These are phyloP conservation scores for Cryoendolithus antarcticus DNA, from an alignment of 2,329 filamentous ascomycete species.

Conservation along the genomic window DNA sequence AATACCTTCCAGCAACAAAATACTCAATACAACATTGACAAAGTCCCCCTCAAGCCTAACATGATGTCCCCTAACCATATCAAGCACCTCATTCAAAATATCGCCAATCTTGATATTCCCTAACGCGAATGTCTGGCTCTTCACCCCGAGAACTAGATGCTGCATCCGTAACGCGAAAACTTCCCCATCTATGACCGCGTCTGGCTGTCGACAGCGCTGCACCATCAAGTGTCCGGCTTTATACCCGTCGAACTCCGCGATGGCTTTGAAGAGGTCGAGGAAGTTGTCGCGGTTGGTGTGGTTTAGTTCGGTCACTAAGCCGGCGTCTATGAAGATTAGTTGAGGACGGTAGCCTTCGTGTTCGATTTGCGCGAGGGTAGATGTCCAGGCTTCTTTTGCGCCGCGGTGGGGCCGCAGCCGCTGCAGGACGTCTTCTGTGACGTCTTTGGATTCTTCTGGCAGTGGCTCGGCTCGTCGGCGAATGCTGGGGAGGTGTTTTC, in stretches of 20 bases:
- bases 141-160: constrained; percentile 82
- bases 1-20: constrained; percentile 86
- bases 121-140: constrained; percentile 78
- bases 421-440: constrained; percentile 75
- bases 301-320: constrained; percentile 88
- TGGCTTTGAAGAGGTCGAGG: constrained; percentile 84
- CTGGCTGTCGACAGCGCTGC: constrained; percentile 82
- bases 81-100: constrained; percentile 76
- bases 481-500: constrained; percentile 9
- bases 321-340: constrained; percentile 93
- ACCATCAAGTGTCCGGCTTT: constrained; percentile 93
- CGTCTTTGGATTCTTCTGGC: constrained; percentile 48
- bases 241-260: constrained; percentile 95
- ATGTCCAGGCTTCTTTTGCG: constrained; percentile 54
- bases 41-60: constrained; percentile 94
- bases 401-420: constrained; percentile 64
- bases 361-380: constrained; percentile 65
- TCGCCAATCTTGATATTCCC: constrained; percentile 95
- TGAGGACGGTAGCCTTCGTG: constrained; percentile 83
- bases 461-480: constrained; percentile 17
- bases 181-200: constrained; percentile 76
- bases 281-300: constrained; percentile 78
- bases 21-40: constrained; percentile 94
- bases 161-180: constrained; percentile 95
- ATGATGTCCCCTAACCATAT: constrained; percentile 85